Percentiles rank a stretch among this genome's conserved stretches.
phyloP scores from a whole-genome alignment of 1,284 basidiomycete species.

The Kwoniella shivajii region DNA sequence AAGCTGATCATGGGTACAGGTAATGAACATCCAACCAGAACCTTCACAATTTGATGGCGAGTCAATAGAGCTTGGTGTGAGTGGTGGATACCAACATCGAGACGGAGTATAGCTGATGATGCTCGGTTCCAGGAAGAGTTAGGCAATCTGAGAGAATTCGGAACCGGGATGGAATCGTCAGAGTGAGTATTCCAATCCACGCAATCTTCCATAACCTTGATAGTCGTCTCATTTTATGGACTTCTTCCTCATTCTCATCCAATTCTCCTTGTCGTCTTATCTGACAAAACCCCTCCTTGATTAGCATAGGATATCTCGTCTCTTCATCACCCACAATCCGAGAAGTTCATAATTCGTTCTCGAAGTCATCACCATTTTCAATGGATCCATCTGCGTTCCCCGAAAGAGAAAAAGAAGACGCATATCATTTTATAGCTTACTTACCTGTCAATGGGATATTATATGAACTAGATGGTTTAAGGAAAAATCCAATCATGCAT shows the following conservation, averaged over 20 bases:
- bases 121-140: conserved; percentile 59
- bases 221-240: neutral
- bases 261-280: neutral
- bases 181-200: conserved; percentile 40
- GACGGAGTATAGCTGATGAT: neutral
- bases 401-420: conserved; percentile 74
- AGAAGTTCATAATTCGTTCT: conserved; percentile 81
- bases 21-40: conserved; percentile 73
- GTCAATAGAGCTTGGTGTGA: conserved; percentile 62
- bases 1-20: conserved; percentile 28
- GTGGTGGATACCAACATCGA: conserved; percentile 1
- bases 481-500: conserved; percentile 74
- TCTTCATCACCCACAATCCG: conserved; percentile 83
- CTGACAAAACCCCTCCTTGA: neutral
- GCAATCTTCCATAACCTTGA: neutral
- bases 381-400: conserved; percentile 65
- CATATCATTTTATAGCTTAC: conserved; percentile 92
- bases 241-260: neutral
- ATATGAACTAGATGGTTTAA: conserved; percentile 89
- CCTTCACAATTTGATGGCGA: conserved; percentile 41
- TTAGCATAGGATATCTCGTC: conserved; percentile 76
- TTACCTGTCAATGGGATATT: conserved; percentile 76
- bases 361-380: conserved; percentile 74
- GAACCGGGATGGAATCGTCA: conserved; percentile 78
- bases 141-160: conserved; percentile 73